phyloP scores from a whole-genome alignment of 768 basidiomycete genomes.

The Floccularia luteovirens region DNA sequence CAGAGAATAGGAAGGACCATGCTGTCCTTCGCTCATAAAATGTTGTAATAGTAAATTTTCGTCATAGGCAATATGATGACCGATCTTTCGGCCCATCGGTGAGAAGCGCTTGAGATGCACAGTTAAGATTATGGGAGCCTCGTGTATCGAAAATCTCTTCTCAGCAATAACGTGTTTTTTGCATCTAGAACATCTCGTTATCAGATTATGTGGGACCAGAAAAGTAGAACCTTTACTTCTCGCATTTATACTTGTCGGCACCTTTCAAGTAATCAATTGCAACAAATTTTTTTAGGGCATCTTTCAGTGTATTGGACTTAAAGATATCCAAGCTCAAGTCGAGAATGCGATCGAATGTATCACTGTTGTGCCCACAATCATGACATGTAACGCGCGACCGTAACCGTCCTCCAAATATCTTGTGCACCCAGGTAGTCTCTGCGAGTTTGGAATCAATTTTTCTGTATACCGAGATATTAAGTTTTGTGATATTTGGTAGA shows the following conservation, averaged over 20 bases:
- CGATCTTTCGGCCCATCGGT: slow-evolving; percentile 82
- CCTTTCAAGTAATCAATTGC: slow-evolving; percentile 80
- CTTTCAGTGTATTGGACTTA: slow-evolving; percentile 50
- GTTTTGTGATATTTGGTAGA: neutral
- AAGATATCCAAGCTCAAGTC: slow-evolving; percentile 91
- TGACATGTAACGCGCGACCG: slow-evolving; percentile 87
- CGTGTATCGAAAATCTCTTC: slow-evolving; percentile 84
- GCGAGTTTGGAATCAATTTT: slow-evolving; percentile 65
- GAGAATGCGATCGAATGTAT: slow-evolving; percentile 93
- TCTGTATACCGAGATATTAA: slow-evolving; percentile 23
- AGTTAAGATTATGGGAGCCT: slow-evolving; percentile 83
- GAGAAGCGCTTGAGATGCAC: slow-evolving; percentile 95
- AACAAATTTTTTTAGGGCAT: slow-evolving; percentile 75
- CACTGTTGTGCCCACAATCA: slow-evolving; percentile 79
- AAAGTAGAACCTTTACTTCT: slow-evolving; percentile 60
- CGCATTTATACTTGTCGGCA: slow-evolving; percentile 96
- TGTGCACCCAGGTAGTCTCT: slow-evolving; percentile 91
- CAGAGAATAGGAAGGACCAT: slow-evolving; percentile 73
- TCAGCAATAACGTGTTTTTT: slow-evolving; percentile 86
- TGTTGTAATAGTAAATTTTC: slow-evolving; percentile 64
- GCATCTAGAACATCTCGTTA: slow-evolving; percentile 47
- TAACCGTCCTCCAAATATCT: slow-evolving; percentile 86
- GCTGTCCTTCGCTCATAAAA: slow-evolving; percentile 78
- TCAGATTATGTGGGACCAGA: neutral
- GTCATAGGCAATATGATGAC: slow-evolving; percentile 70